Conservation (phyloP, 148 eudicot species). For the Camellia granthamiana region DNA sequence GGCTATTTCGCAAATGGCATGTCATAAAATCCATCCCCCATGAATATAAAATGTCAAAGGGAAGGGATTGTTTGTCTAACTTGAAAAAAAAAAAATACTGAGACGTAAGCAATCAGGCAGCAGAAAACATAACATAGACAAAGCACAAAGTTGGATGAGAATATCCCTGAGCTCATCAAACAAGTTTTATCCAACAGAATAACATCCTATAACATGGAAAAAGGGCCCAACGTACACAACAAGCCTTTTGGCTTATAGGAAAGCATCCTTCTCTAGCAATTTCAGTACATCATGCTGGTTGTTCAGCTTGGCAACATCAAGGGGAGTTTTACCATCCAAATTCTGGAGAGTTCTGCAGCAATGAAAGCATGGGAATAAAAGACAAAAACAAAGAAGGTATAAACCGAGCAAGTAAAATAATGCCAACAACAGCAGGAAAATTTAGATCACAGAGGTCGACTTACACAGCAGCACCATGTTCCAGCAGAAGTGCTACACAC, state of each 20-base stretch:
- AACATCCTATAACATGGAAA: not conserved
- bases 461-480: slow-evolving; percentile 98
- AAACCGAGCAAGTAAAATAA: not conserved
- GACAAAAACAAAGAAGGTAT: not conserved
- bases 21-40: not conserved
- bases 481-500: slow-evolving; percentile 85
- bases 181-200: not conserved
- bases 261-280: slow-evolving; percentile 92
- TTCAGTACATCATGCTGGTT: slow-evolving; percentile 77
- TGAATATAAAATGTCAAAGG: not conserved
- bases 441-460: slow-evolving; percentile 22
- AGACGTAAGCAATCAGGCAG: not conserved
- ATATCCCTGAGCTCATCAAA: slow-evolving; percentile 5
- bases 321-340: slow-evolving; percentile 90
- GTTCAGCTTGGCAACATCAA: slow-evolving; percentile 95
- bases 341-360: slow-evolving; percentile 84
- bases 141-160: slow-evolving; percentile 4
- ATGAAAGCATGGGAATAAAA: not conserved
- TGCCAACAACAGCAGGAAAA: not conserved
- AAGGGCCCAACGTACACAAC: not conserved
- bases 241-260: slow-evolving; percentile 42
- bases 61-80: slow-evolving; percentile 3
- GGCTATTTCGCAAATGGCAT: not conserved
- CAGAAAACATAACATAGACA: slow-evolving; percentile 1
- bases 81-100: not conserved